phyloP scores from a whole-genome alignment of 2,329 filamentous ascomycete genomes.

The Daldinia eschscholtzii region DNA sequence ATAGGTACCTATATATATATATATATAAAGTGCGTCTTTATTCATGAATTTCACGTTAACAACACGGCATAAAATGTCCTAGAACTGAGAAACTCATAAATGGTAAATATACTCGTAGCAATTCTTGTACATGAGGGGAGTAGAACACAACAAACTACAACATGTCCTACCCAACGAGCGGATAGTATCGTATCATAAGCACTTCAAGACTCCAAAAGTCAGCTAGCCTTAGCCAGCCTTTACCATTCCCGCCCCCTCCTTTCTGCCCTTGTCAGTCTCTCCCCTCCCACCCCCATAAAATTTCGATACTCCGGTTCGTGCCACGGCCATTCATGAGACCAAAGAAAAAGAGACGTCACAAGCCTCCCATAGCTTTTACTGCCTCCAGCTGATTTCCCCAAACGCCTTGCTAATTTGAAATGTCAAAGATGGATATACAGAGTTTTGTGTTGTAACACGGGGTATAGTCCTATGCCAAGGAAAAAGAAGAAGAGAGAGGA shows the following conservation, averaged over 20 bases:
- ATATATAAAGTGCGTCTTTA: no score
- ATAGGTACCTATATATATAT: no score
- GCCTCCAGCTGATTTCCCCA: conserved; percentile 28
- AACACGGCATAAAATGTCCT: background rate
- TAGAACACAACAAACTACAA: conserved; percentile 41
- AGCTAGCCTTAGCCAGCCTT: conserved; percentile 3
- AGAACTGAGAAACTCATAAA: conserved; percentile 10
- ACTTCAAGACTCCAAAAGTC: conserved; percentile 18
- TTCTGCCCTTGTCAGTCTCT: conserved; percentile 1
- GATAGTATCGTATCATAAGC: conserved; percentile 18
- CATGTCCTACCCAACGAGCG: conserved; percentile 25
- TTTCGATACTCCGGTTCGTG: conserved; percentile 11
- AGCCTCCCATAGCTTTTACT: conserved; percentile 23
- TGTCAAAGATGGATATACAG: conserved; percentile 32
- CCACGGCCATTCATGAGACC: conserved; percentile 12
- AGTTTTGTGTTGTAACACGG: conserved; percentile 12
- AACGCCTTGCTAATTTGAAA: conserved; percentile 44
- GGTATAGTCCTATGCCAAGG: conserved; percentile 1
- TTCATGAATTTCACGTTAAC: background rate
- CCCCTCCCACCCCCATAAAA: background rate
- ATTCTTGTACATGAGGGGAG: conserved; percentile 49
- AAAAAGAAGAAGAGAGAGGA: background rate
- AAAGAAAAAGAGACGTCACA: conserved; percentile 6
- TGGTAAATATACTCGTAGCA: conserved; percentile 18
- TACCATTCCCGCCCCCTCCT: conserved; percentile 6